phyloP scores from a whole-genome alignment of 2,329 filamentous ascomycete species.

The Pseudophaeomoniella oleicola region DNA sequence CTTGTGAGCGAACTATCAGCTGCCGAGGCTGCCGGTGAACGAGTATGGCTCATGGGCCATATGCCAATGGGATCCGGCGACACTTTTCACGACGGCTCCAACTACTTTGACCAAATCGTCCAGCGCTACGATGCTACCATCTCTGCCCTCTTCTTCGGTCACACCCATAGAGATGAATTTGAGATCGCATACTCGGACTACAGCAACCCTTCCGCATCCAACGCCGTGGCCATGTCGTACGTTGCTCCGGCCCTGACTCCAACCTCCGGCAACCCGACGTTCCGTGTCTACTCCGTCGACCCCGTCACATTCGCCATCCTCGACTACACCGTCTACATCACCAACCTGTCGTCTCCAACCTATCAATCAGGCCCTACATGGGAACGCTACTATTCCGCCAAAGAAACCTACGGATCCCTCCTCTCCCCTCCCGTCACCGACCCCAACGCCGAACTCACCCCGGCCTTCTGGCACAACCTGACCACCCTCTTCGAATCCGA shows the following conservation, averaged over 20 bases:
- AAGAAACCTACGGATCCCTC: constrained; percentile 35
- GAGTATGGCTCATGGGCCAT: constrained; percentile 41
- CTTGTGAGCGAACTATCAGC: constrained; percentile 36
- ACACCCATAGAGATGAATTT: constrained; percentile 40
- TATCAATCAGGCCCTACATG: constrained; percentile 37
- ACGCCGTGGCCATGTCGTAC: constrained; percentile 34
- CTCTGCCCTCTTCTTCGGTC: constrained; percentile 39
- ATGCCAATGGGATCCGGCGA: constrained; percentile 39
- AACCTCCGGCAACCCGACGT: constrained; percentile 39
- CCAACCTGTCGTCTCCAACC: constrained; percentile 31
- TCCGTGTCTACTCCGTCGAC: constrained; percentile 40
- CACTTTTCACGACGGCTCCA: constrained; percentile 34
- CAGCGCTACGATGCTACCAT: constrained; percentile 41
- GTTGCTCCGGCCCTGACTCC: constrained; percentile 38
- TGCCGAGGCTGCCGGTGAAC: constrained; percentile 35
- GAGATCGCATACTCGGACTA: constrained; percentile 41
- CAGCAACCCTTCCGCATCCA: constrained; percentile 24
- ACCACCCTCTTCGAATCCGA: constrained; percentile 34
- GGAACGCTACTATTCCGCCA: constrained; percentile 42
- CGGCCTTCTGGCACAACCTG: constrained; percentile 45
- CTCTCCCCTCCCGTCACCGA: constrained; percentile 27
- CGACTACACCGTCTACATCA: constrained; percentile 38
- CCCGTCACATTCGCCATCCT: constrained; percentile 38
- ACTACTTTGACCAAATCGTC: constrained; percentile 40
- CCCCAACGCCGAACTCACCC: constrained; percentile 31